Evolutionary conservation across 352 stramenopile genomes (phyloP), one percentile per base, ranked within the genome.

Genomic region (Phytopythium oedochilum): DNA sequence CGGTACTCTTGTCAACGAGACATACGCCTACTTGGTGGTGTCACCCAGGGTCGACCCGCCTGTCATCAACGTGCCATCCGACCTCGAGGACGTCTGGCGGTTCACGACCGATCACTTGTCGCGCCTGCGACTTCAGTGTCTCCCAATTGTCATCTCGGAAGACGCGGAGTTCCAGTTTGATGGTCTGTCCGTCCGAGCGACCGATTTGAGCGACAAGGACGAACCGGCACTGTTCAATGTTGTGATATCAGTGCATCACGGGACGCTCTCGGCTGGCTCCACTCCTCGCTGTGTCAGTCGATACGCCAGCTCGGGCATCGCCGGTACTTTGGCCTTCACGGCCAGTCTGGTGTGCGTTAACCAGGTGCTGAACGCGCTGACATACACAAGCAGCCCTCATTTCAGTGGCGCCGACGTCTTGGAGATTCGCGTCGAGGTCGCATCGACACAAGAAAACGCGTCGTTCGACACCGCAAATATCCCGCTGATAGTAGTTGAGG

Each of bases 21-120:
- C 72, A 2, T 71, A 64, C 18, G 71, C 54, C 3, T 56, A 73
- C 20, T 53, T 85, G 31, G 42, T 84, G 42, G 47, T 88, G 17
- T 35, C 32, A 0, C 57, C 72, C 7, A 49, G 46, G 22, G 25
- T 63, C 9, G 73, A 88, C 36, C 49, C 58, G 8, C 77, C 77
- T 7, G 71, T 83, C n/a, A 73, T 88, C 23, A 51, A 51, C 29
- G 70, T 88, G 17, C 64, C 69, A 1, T 35, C 61, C 9, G 50
- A 34, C 14, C 35, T 73, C 4, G 40, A 66, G 5, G 39, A 82
- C 26, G 38, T 63, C 25, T 63, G 29, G 38, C 54, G 48, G 5
- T 84, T 63, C 2, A 69, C 67, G 26, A 22, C 11, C 23, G 80
- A 87, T 46, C 83, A 77, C 29, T 56, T 83, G 6, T 85, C 73